Percentiles rank a stretch among this genome's conserved stretches.
phyloP scores from a whole-genome alignment of 805 yeast species.

The Starmerella apicola region DNA sequence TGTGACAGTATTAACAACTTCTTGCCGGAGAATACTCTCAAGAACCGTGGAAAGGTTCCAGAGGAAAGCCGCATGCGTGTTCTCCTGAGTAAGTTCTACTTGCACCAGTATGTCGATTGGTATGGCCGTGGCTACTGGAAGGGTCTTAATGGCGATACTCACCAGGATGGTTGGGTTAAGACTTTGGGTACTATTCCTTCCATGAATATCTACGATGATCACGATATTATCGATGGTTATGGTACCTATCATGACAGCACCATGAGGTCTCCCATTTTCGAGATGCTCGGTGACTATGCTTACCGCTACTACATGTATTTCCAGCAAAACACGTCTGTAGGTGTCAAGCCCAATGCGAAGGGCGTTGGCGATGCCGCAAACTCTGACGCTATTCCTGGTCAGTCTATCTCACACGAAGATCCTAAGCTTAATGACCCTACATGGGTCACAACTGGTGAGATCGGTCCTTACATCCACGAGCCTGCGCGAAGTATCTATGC shows the following conservation, averaged over 20 bases:
- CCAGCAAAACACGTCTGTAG: constrained; percentile 61
- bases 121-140: constrained; percentile 82
- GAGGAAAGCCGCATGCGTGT: constrained; percentile 31
- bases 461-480: constrained; percentile 61
- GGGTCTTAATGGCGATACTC: constrained; percentile 53
- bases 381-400: constrained; percentile 11
- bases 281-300: constrained; percentile 64
- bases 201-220: constrained; percentile 83
- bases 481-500: constrained; percentile 57
- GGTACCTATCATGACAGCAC: constrained; percentile 75
- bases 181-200: constrained; percentile 78
- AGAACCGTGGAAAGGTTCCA: constrained; percentile 42
- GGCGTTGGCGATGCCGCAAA: neutral
- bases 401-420: no score
- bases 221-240: constrained; percentile 91
- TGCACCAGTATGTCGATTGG: constrained; percentile 71
- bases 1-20: constrained; percentile 64
- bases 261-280: constrained; percentile 58
- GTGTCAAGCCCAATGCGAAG: neutral
- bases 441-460: constrained; percentile 49
- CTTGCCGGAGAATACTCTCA: constrained; percentile 22
- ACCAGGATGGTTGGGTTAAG: constrained; percentile 55
- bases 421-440: constrained; percentile 33
- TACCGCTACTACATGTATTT: constrained; percentile 79
- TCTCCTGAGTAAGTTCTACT: constrained; percentile 54